A percentile compares a stretch with the other conserved stretches of the same genome.
phyloP scores from a whole-genome alignment of 2,329 filamentous ascomycete species.

The Xylariaceae sp. region DNA sequence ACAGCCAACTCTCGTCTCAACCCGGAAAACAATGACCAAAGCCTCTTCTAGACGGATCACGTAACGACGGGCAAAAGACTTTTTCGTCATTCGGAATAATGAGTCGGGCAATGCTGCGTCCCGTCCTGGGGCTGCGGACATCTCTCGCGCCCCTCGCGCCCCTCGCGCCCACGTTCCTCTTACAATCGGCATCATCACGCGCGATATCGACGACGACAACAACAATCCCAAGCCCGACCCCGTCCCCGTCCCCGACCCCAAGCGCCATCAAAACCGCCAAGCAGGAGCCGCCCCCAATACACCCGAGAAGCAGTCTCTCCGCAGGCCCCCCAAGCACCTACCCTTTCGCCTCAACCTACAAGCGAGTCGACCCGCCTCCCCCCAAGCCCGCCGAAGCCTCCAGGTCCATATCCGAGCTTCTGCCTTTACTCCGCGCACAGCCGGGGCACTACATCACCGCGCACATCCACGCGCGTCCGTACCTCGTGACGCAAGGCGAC shows the following conservation, averaged over 20 bases:
- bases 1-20: background rate
- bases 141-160: constrained; percentile 32
- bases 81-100: constrained; percentile 29
- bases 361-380: constrained; percentile 5
- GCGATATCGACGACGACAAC: constrained; percentile 32
- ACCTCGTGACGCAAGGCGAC: constrained; percentile 74
- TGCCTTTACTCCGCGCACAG: constrained; percentile 68
- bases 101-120: constrained; percentile 58
- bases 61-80: too few relatives aligned
- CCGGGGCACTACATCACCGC: constrained; percentile 71
- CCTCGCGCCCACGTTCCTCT: constrained; percentile 47
- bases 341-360: background rate
- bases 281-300: constrained; percentile 23
- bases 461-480: constrained; percentile 73
- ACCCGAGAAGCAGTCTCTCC: constrained; percentile 9
- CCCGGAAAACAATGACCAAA: background rate
- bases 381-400: constrained; percentile 44
- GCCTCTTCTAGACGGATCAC: background rate
- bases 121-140: constrained; percentile 53
- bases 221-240: background rate
- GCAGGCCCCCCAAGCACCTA: constrained; percentile 9
- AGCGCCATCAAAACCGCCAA: too few relatives aligned
- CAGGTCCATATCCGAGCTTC: constrained; percentile 43
- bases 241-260: too few relatives aligned
- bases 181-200: constrained; percentile 38